Conservation (phyloP, 1,284 basidiomycete species). For the Coniophora puteana region DNA sequence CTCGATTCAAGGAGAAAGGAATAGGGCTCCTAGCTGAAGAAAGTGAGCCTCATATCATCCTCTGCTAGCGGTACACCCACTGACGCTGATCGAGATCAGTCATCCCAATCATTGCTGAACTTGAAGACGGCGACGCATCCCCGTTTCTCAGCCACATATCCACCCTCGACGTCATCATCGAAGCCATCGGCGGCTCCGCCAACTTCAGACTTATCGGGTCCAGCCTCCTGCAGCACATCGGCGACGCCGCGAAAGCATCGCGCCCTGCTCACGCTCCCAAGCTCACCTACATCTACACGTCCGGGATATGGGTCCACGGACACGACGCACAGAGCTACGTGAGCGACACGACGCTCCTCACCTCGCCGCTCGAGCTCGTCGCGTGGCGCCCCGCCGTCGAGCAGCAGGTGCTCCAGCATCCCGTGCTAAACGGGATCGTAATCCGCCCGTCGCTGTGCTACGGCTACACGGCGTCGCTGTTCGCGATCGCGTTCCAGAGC, state of each 20-base stretch:
- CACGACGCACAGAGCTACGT: slow-evolving; percentile 7
- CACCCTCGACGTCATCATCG: slow-evolving; percentile 43
- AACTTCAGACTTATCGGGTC: slow-evolving; percentile 16
- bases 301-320: slow-evolving; percentile 17
- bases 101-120: slow-evolving; percentile 43
- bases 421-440: slow-evolving; percentile 44
- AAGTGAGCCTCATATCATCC: not conserved
- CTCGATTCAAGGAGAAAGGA: slow-evolving; percentile 11
- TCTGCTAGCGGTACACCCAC: not conserved
- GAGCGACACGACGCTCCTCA: slow-evolving; percentile 15
- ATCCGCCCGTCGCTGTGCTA: slow-evolving; percentile 47
- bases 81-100: slow-evolving; percentile 26
- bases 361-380: slow-evolving; percentile 20
- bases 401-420: slow-evolving; percentile 28
- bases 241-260: slow-evolving; percentile 23
- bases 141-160: slow-evolving; percentile 37
- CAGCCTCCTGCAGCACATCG: slow-evolving; percentile 33
- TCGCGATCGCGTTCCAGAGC: slow-evolving; percentile 35
- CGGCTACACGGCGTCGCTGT: slow-evolving; percentile 30
- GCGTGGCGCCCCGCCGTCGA: slow-evolving; percentile 32
- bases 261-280: slow-evolving; percentile 14
- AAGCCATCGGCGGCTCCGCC: slow-evolving; percentile 18
- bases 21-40: slow-evolving; percentile 11
- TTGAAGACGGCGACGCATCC: slow-evolving; percentile 26
- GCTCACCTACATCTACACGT: slow-evolving; percentile 16